Conservation (phyloP, 805 yeast species). For the Ogataea henricii region DNA sequence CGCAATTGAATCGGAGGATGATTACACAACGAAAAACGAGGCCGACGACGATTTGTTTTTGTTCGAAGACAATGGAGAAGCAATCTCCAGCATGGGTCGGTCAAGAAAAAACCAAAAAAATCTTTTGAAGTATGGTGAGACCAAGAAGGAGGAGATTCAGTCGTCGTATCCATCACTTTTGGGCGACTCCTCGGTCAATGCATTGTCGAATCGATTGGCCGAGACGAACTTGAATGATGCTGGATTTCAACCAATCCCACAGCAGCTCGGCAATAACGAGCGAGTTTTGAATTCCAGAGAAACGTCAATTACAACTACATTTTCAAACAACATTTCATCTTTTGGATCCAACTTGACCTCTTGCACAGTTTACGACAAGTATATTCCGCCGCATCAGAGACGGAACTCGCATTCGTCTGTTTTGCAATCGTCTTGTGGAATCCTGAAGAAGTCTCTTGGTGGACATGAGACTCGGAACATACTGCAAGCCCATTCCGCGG, state of each 20-base stretch:
- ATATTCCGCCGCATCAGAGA: constrained; percentile 59
- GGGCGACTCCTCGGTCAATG: constrained; percentile 16
- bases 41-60: constrained; percentile 39
- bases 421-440: constrained; percentile 18
- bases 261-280: background rate
- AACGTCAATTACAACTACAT: constrained; percentile 29
- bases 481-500: constrained; percentile 14
- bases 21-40: constrained; percentile 18
- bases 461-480: background rate
- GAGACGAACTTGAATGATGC: constrained; percentile 12
- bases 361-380: constrained; percentile 29
- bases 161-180: constrained; percentile 30
- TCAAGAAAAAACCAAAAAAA: background rate
- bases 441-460: constrained; percentile 23
- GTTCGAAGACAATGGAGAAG: constrained; percentile 35
- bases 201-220: constrained; percentile 22
- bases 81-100: constrained; percentile 1
- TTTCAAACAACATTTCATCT: constrained; percentile 28
- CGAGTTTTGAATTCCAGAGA: constrained; percentile 26
- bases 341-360: constrained; percentile 28
- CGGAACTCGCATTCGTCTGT: constrained; percentile 37
- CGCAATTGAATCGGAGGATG: constrained; percentile 34
- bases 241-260: background rate
- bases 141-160: constrained; percentile 11
- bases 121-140: constrained; percentile 8